These are phyloP conservation scores for Trichaptum fuscoviolaceum DNA, from an alignment of 768 basidiomycete genomes.

Conservation along the genomic window DNA sequence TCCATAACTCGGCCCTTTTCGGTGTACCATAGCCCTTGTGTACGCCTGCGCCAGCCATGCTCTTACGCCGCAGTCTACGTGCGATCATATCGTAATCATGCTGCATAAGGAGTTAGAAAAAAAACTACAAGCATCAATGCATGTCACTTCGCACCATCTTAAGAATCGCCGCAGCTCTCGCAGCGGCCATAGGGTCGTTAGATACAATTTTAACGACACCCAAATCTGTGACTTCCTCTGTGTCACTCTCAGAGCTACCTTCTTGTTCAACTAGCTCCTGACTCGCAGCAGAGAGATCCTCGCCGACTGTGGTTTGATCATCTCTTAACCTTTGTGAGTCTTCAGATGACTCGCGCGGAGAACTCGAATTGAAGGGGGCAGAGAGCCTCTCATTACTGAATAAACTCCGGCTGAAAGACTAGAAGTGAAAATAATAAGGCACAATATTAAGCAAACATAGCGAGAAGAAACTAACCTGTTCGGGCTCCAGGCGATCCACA, in stretches of 20 bases:
- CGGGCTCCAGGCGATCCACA: background rate
- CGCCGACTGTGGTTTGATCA: slow-evolving; percentile 4
- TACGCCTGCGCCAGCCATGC: background rate
- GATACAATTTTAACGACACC: slow-evolving; percentile 83
- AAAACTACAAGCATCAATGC: slow-evolving; percentile 1
- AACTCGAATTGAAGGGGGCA: background rate
- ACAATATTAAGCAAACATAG: background rate
- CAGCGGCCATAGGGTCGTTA: slow-evolving; percentile 80
- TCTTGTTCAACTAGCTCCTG: background rate
- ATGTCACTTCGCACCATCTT: slow-evolving; percentile 57
- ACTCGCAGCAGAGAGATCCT: background rate
- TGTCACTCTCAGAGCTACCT: slow-evolving; percentile 7
- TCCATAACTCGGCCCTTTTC: slow-evolving; percentile 21
- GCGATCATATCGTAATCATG: slow-evolving; percentile 13
- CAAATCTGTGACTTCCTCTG: slow-evolving; percentile 23
- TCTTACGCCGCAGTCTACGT: background rate
- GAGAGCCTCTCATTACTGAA: background rate
- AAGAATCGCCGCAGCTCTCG: slow-evolving; percentile 88
- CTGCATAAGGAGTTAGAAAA: slow-evolving; percentile 10
- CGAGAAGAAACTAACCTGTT: background rate
- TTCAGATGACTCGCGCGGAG: background rate
- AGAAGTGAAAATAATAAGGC: background rate
- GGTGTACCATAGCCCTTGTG: slow-evolving; percentile 22
- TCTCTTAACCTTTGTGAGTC: background rate
- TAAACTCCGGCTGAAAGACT: background rate